These are phyloP conservation scores for Arabis hirsuta DNA, from an alignment of 345 rosid genomes.

Conservation along the genomic window DNA sequence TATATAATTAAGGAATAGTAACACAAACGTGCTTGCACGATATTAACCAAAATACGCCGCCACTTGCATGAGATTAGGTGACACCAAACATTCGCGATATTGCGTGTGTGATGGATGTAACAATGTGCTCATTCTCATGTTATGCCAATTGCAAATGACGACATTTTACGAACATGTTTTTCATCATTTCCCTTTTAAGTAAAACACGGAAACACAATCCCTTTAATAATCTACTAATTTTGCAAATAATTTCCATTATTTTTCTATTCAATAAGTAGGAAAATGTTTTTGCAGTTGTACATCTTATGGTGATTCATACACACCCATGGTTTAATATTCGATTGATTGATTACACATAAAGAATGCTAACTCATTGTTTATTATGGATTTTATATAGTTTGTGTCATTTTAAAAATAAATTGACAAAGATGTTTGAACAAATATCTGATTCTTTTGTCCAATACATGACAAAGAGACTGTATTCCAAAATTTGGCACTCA, in stretches of 20 bases:
- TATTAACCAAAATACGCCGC: slow-evolving; percentile 1
- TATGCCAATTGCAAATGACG: neutral
- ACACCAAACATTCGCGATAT: neutral
- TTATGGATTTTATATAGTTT: too few species aligned
- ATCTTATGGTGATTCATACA: neutral
- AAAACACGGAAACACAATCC: neutral
- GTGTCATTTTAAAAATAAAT: neutral
- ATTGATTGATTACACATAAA: too few species aligned
- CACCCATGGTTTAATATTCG: too few species aligned
- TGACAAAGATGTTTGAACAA: slow-evolving; percentile 9
- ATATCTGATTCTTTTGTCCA: neutral
- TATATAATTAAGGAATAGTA: neutral
- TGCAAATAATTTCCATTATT: neutral
- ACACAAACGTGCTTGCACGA: slow-evolving; percentile 21
- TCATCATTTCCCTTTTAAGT: neutral
- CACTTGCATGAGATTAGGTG: slow-evolving; percentile 1
- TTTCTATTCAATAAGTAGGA: neutral
- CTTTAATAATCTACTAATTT: neutral
- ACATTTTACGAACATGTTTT: neutral
- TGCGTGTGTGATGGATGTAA: neutral
- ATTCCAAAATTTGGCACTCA: neutral
- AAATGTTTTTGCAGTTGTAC: neutral
- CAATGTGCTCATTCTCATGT: slow-evolving; percentile 31
- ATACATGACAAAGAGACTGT: neutral
- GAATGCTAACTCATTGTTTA: too few species aligned